Evolutionary conservation across 106 monocot species (phyloP), one percentile per base, ranked within the genome.

Genomic region (Gastrodia elata): DNA sequence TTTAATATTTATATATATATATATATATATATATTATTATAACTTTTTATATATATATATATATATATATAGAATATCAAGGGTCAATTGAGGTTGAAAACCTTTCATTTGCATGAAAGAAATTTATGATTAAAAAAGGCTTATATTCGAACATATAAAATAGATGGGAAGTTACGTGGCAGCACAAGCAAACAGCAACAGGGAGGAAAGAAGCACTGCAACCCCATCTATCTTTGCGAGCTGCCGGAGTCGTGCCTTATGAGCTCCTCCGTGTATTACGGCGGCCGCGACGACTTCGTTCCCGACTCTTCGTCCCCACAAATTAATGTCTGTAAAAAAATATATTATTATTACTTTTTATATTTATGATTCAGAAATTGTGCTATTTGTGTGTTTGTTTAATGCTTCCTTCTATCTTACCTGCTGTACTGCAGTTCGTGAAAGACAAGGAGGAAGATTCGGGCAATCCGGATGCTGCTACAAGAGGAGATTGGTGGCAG

Each of bases 401-500:
- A n/a, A 55, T 55, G 15, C 6, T 10, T 27, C n/a, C n/a, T n/a
- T n/a, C n/a, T n/a, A n/a, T n/a, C n/a, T n/a, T n/a, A n/a, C n/a
- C n/a, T n/a, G n/a, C n/a, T 65, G 6, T 26, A 65, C n/a, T 49
- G 48, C 71, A 78, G 77, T 33, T 39, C 33, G 41, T 40, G 11
- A 72, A 72, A 36, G 72, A 78, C 37, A 67, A 38, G 37, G 72
- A 72, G 33, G 78, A 78, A 48, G 72, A 44, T 25, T 39, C 69
- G 41, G 26, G 14, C 40, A 41, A 69, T 41, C 4, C 69, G 41
- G 69, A 69, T 39, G 69, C 41, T 16, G 69, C 69, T 24, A 43
- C 65, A 0, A 73, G 78, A 48, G 78, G 72, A n/a, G 78, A 78
- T 72, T 78, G 78, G 78, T 78, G 78, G 78, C 72, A 72, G 65